Base-by-base conservation (phyloP, 345 rosid genomes). In the Rhodomyrtus tomentosa region DNA sequence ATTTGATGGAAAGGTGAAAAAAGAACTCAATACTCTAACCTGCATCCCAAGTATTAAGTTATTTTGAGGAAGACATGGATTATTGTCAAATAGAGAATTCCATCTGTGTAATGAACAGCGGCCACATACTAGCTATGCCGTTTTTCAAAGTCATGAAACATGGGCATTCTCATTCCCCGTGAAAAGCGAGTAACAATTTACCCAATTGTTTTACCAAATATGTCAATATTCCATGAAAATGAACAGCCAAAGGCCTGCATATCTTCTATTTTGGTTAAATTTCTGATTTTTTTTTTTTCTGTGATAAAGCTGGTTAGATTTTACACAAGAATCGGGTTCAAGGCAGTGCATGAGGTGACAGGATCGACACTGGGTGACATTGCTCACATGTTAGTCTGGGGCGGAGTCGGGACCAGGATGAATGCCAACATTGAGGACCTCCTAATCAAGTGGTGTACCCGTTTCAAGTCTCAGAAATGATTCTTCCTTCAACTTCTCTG, bases 331-430 rank as follows among this genome's bases (percentile, higher is more conserved):
- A 85, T 96, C 50, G 98, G 97, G 86, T 96, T 96, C 86, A 82
- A 91, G 86, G 89, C 82, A 7, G 95, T 93, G 89, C 89, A 92
- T 80, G 97, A 95, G 90, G 98, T 94, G 89, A 93, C 90, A n/a
- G 98, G 98, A 20, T 93, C 97, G 27, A 91, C 93, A 29, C 84
- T 94, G 22, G 95, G 93, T 81, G 98, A 95, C 89, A 83, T 92
- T 85, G 88, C 92, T 53, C 98, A 95, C 88, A 90, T 96, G 98
- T 89, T 96, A 87, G 93, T 91, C 16, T 96, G 98, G 98, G 99
- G 99, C 84, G 99, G 98, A 20, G 87, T 95, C 21, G 97, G 98
- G 59, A 96, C 98, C 54, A 91, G 95, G 72, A 95, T 96, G 98
- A 96, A 96, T 91, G 98, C 98, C 81, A 86, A 90, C 84, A 85